phyloP scores from a whole-genome alignment of 192 early-diverging fungal genomes.

The Backusella westeae region DNA sequence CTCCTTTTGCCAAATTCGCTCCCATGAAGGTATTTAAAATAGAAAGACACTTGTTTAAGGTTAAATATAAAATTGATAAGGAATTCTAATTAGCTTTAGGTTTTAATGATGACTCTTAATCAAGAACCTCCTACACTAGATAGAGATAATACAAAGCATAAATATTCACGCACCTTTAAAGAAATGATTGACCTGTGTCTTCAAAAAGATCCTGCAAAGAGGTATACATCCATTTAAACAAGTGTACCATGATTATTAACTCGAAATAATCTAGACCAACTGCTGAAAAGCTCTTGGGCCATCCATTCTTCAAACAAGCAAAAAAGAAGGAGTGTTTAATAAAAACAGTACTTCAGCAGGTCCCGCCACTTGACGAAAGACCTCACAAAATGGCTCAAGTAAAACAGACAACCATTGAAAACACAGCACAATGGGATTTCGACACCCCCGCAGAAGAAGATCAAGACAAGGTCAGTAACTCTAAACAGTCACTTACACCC shows the following conservation, averaged over 20 bases:
- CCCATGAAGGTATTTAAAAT: slow-evolving; percentile 65
- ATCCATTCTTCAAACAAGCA: slow-evolving; percentile 77
- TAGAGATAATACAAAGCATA: slow-evolving; percentile 68
- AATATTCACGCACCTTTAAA: slow-evolving; percentile 75
- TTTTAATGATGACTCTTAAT: slow-evolving; percentile 83
- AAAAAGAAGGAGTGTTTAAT: slow-evolving; percentile 72
- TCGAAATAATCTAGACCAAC: slow-evolving; percentile 51
- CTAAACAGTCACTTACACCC: neutral
- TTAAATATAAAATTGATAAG: neutral
- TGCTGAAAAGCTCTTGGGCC: slow-evolving; percentile 71
- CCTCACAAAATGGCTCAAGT: slow-evolving; percentile 55
- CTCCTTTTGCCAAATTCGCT: slow-evolving; percentile 84
- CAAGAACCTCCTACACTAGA: slow-evolving; percentile 84
- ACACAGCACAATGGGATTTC: slow-evolving; percentile 72
- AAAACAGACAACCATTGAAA: slow-evolving; percentile 38
- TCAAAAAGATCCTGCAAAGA: slow-evolving; percentile 73
- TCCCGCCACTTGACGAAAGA: slow-evolving; percentile 69
- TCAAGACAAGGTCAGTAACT: neutral
- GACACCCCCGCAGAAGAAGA: slow-evolving; percentile 30
- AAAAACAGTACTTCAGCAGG: slow-evolving; percentile 48
- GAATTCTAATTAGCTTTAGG: slow-evolving; percentile 40
- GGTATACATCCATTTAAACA: slow-evolving; percentile 21
- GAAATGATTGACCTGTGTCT: slow-evolving; percentile 87
- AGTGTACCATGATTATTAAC: too few species aligned
- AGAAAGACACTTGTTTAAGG: neutral